Base-by-base conservation (phyloP, 2,329 filamentous ascomycete species). In the Chaetothyriales sp. region DNA sequence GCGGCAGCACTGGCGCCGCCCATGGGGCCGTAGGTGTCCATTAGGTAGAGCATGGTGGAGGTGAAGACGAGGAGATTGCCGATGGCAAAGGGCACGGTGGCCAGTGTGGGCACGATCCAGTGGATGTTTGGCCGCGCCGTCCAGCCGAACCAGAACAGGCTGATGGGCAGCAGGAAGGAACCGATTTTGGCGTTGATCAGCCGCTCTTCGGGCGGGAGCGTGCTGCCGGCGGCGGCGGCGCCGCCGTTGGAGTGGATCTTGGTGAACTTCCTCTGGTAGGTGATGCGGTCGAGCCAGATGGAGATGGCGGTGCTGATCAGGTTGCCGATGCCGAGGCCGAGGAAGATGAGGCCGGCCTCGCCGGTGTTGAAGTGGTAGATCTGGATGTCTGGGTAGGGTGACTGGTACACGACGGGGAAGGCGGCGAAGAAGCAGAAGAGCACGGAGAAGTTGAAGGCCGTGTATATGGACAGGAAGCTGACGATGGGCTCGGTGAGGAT, bases 341-440 rank as follows among this genome's bases (percentile, higher is more conserved):
- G 83, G 66, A 87, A 94, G 4, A 84, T 79, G 5, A 95, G 73
- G 1, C 86, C 86, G 1, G 79, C 76, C 18, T 82, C 66, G 49
- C 86, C 85, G 1, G 73, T 58, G 18, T 68, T 76, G 70, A 89
- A 85, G 61, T 76, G 73, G 64, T 92, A 83, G 18, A 86, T 71
- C 32, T 57, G 55, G 32, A 58, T 57, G 25, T 59, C 49, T 4
- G 54, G 53, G 44, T 64, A 65, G 0, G 58, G 55, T 1, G 67
- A 64, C 54, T 82, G 72, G 68, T 92, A 94, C 46, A 93, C 83
- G 44, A 92, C 77, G 0, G 84, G 82, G 60, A 93, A 93, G 1
- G 86, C 84, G 0, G 86, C 89, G 49, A 95, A 73, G 70, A 92
- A 92, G 22, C 90, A 80, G 62, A 92, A 94, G 1, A 94, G 77